phyloP scores from a whole-genome alignment of 805 yeast genomes.

The Nakazawaea wickerhamii region DNA sequence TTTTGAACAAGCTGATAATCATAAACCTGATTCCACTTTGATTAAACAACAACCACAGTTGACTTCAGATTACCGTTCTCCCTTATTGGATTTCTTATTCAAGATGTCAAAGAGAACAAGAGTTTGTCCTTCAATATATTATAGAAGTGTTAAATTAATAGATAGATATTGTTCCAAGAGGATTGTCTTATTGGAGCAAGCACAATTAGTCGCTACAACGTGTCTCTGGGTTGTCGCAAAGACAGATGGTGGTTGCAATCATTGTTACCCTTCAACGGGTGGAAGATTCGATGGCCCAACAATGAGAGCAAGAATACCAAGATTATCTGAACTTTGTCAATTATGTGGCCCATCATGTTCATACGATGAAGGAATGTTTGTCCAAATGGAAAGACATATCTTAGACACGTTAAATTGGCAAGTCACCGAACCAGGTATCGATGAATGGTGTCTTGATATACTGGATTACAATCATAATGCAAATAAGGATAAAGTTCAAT shows the following conservation, averaged over 20 bases:
- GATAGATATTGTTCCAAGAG: slow-evolving; percentile 82
- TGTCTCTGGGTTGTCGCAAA: slow-evolving; percentile 84
- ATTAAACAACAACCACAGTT: slow-evolving; percentile 79
- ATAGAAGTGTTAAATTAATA: slow-evolving; percentile 59
- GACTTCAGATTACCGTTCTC: slow-evolving; percentile 52
- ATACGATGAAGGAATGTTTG: slow-evolving; percentile 54
- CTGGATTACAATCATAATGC: slow-evolving; percentile 37
- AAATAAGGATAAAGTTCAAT: slow-evolving; percentile 26
- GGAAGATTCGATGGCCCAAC: slow-evolving; percentile 66
- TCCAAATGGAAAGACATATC: slow-evolving; percentile 76
- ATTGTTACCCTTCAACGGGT: slow-evolving; percentile 53
- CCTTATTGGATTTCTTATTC: slow-evolving; percentile 64
- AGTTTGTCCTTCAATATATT: slow-evolving; percentile 55
- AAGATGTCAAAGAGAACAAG: slow-evolving; percentile 56
- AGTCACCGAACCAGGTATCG: slow-evolving; percentile 56
- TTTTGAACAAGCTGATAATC: slow-evolving; percentile 29
- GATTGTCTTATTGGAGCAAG: slow-evolving; percentile 68
- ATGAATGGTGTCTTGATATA: slow-evolving; percentile 39
- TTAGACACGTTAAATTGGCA: slow-evolving; percentile 69
- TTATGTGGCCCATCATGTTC: slow-evolving; percentile 61
- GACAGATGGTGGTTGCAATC: slow-evolving; percentile 70
- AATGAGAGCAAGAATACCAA: slow-evolving; percentile 69
- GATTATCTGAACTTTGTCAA: slow-evolving; percentile 63
- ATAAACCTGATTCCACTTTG: slow-evolving; percentile 45
- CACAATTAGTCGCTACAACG: slow-evolving; percentile 76